phyloP scores from a whole-genome alignment of 805 yeast genomes.

The Candida mattraensis region DNA sequence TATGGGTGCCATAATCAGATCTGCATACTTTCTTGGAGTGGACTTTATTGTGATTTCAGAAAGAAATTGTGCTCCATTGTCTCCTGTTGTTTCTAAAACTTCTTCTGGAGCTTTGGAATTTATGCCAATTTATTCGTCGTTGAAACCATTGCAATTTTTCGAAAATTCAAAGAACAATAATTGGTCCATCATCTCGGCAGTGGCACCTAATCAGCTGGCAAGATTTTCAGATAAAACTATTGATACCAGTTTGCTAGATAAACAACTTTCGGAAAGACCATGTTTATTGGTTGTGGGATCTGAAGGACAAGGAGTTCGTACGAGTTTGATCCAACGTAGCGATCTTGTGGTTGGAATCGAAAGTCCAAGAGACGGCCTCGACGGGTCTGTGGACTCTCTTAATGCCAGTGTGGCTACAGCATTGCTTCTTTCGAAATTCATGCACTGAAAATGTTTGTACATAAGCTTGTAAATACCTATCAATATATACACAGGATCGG shows the following conservation, averaged over 20 bases:
- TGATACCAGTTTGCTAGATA: conserved; percentile 42
- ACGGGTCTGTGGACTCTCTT: conserved; percentile 64
- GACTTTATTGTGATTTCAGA: conserved; percentile 74
- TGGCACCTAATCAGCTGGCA: conserved; percentile 33
- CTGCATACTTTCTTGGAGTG: conserved; percentile 79
- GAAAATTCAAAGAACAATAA: conserved; percentile 54
- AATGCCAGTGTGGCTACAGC: conserved; percentile 92
- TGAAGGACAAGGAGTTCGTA: conserved; percentile 82
- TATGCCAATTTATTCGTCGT: conserved; percentile 56
- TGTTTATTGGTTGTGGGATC: conserved; percentile 76
- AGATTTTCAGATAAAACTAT: conserved; percentile 32
- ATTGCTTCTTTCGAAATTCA: conserved; percentile 44
- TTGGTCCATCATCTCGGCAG: conserved; percentile 73
- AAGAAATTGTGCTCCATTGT: conserved; percentile 68
- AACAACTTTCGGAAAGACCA: conserved; percentile 51
- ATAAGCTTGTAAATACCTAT: neutral
- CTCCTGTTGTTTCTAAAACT: conserved; percentile 78
- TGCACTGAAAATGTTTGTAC: conserved; percentile 5
- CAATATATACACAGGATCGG: conserved; percentile 8
- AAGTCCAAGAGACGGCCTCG: conserved; percentile 24
- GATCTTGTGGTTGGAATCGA: conserved; percentile 49
- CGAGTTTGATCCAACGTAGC: conserved; percentile 56
- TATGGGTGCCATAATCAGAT: conserved; percentile 77
- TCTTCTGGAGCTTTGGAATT: conserved; percentile 84
- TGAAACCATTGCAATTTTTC: conserved; percentile 63